phyloP scores from a whole-genome alignment of 345 rosid genomes.

The Populus pruinosa region DNA sequence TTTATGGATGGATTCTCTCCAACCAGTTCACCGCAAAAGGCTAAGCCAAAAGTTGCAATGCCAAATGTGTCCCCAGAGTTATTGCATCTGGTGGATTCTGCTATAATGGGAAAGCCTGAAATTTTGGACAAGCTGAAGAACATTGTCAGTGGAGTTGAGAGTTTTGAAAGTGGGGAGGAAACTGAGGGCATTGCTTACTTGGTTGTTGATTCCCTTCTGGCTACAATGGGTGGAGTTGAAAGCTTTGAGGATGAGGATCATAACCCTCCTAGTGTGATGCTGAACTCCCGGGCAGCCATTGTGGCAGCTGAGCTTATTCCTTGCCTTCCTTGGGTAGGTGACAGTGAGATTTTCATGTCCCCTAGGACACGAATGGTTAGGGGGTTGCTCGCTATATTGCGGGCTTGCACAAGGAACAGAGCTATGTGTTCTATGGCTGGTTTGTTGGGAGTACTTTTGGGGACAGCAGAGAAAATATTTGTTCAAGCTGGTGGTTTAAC shows the following conservation, averaged over 20 bases:
- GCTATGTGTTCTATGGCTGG: constrained; percentile 98
- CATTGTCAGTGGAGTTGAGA: constrained; percentile 74
- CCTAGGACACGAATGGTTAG: constrained; percentile 89
- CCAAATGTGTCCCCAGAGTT: constrained; percentile 98
- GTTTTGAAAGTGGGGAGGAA: constrained; percentile 73
- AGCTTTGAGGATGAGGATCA: constrained; percentile 94
- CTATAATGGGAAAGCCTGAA: constrained; percentile 97
- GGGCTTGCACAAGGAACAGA: constrained; percentile 97
- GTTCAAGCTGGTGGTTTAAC: constrained; percentile 49
- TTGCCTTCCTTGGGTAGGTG: constrained; percentile 79
- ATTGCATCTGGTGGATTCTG: constrained; percentile 97
- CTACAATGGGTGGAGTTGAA: constrained; percentile 99
- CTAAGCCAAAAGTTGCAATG: constrained; percentile 63
- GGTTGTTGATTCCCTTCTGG: constrained; percentile 94
- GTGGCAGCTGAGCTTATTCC: constrained; percentile 95
- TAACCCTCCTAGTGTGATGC: constrained; percentile 98
- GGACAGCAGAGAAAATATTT: constrained; percentile 77
- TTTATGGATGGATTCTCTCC: constrained; percentile 50
- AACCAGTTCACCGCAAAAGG: constrained; percentile 58
- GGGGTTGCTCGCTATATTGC: constrained; percentile 87
- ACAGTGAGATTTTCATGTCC: constrained; percentile 67
- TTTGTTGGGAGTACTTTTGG: constrained; percentile 76
- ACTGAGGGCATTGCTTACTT: constrained; percentile 70
- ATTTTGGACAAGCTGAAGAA: constrained; percentile 83
- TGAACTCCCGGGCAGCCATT: constrained; percentile 94